Evolutionary conservation across 2,329 filamentous ascomycete genomes (phyloP).

Genomic region (Leptodontidium sp.): DNA sequence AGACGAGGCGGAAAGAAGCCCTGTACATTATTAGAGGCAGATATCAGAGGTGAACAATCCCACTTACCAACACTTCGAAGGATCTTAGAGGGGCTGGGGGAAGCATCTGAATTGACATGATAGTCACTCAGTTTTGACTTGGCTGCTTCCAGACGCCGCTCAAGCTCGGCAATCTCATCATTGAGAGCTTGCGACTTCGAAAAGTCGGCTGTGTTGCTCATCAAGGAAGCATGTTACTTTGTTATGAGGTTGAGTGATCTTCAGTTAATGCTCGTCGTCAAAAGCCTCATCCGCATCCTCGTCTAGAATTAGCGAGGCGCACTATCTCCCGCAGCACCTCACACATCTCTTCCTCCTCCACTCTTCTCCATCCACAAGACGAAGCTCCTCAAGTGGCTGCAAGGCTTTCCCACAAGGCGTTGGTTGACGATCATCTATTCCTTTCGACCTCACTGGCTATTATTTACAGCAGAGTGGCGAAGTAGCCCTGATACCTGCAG

Average conservation of each 20-base stretch:
- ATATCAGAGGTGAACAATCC: constrained; percentile 1
- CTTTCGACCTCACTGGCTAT: background rate
- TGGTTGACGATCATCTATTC: background rate
- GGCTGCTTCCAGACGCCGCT: constrained; percentile 53
- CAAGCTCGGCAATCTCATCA: constrained; percentile 66
- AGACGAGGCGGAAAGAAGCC: constrained; percentile 35
- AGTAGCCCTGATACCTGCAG: constrained; percentile 13
- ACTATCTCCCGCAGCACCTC: background rate
- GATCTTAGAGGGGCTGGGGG: constrained; percentile 37
- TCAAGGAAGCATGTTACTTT: constrained; percentile 35
- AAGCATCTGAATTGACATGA: constrained; percentile 29
- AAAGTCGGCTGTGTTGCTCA: constrained; percentile 38
- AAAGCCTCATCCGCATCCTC: constrained; percentile 9
- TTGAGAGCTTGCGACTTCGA: constrained; percentile 46
- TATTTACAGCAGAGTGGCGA: constrained; percentile 11
- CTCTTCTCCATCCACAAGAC: background rate
- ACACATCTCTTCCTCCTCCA: too few relatives aligned
- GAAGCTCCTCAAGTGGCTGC: background rate
- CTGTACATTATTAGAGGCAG: constrained; percentile 32
- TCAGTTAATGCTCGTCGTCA: constrained; percentile 3
- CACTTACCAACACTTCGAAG: constrained; percentile 35
- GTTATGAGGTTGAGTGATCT: background rate
- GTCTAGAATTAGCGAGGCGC: constrained; percentile 22
- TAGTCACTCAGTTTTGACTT: constrained; percentile 53
- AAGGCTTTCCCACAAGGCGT: background rate